phyloP scores from a whole-genome alignment of 768 basidiomycete genomes.

The Gloeopeniophorella convolvens region DNA sequence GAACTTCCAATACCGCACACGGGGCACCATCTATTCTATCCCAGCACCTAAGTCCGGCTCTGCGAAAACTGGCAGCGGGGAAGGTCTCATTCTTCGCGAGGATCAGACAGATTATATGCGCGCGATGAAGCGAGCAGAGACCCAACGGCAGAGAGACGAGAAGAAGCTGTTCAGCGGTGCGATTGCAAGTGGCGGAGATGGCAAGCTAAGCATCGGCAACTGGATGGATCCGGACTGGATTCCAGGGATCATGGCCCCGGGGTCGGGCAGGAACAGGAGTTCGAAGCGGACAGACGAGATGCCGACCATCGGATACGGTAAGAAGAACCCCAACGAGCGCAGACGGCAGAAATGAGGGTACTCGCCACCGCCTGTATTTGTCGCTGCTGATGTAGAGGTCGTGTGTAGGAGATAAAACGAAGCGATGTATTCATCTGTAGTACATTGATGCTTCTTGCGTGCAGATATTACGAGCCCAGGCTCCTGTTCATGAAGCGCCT shows the following conservation, averaged over 20 bases:
- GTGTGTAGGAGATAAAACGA: not conserved
- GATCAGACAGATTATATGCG: slow-evolving; percentile 86
- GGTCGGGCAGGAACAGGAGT: slow-evolving; percentile 64
- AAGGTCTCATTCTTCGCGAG: slow-evolving; percentile 84
- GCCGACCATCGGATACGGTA: slow-evolving; percentile 82
- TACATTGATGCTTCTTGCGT: slow-evolving; percentile 16
- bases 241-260: slow-evolving; percentile 67
- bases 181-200: slow-evolving; percentile 41
- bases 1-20: slow-evolving; percentile 90
- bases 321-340: slow-evolving; percentile 85
- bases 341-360: slow-evolving; percentile 43
- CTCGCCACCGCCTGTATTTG: not conserved
- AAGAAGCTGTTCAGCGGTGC: slow-evolving; percentile 60
- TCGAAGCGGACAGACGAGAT: slow-evolving; percentile 50
- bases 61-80: slow-evolving; percentile 75
- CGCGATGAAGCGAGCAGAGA: slow-evolving; percentile 72
- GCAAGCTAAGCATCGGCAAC: slow-evolving; percentile 52
- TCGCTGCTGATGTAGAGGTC: not conserved
- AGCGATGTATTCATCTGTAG: slow-evolving; percentile 21
- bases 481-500: slow-evolving; percentile 93
- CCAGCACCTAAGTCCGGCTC: slow-evolving; percentile 85
- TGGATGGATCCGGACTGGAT: slow-evolving; percentile 98
- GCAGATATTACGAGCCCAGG: slow-evolving; percentile 53
- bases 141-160: slow-evolving; percentile 73
- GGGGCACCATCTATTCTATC: slow-evolving; percentile 90